Conservation (phyloP, 768 basidiomycete species). For the Suillus variegatus region DNA sequence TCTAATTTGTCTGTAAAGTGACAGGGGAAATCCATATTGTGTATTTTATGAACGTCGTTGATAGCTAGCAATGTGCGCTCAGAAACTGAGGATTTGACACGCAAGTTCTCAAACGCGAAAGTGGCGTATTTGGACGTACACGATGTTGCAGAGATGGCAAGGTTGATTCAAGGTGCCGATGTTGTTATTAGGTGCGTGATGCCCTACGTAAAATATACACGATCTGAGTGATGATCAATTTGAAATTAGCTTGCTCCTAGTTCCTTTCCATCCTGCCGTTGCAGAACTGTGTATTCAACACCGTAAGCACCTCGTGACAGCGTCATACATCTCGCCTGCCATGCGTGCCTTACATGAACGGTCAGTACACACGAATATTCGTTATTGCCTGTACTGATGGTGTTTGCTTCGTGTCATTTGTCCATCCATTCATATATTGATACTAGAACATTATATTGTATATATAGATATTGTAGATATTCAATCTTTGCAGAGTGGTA, state of each 20-base stretch:
- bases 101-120: conserved; percentile 49
- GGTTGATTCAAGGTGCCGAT: conserved; percentile 65
- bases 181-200: conserved; percentile 78
- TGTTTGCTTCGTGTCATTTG: not conserved
- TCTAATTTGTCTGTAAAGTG: no score
- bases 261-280: conserved; percentile 65
- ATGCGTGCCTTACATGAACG: conserved; percentile 66
- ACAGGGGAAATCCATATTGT: conserved; percentile 8
- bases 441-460: no score
- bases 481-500: no score
- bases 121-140: conserved; percentile 62
- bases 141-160: conserved; percentile 44
- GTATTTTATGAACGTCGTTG: conserved; percentile 2
- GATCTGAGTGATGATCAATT: not conserved
- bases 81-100: conserved; percentile 54
- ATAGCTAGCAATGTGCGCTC: conserved; percentile 70
- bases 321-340: conserved; percentile 82
- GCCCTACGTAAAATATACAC: not conserved
- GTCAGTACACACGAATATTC: conserved; percentile 42
- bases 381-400: not conserved
- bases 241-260: conserved; percentile 73
- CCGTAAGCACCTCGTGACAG: conserved; percentile 81
- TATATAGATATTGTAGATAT: no score
- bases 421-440: no score
- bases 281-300: conserved; percentile 74